Percentiles rank a stretch among this genome's conserved stretches.
Evolutionary conservation across 176 grass and related monocot species (phyloP).

Genomic region (Avena eriantha): DNA sequence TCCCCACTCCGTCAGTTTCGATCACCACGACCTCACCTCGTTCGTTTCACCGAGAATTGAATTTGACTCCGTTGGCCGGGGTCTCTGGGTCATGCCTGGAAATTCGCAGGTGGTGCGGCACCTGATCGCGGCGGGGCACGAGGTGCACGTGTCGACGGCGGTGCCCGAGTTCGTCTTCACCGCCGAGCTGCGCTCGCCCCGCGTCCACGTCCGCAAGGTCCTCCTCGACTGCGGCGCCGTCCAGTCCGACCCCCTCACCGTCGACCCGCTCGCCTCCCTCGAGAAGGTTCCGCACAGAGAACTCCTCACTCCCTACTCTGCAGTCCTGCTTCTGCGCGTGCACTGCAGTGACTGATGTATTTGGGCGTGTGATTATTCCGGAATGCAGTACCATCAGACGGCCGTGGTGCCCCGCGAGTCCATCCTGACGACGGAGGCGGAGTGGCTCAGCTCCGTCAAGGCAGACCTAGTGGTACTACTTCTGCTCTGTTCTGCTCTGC

Average conservation of each 20-base stretch:
- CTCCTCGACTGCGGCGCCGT: slow-evolving; percentile 94
- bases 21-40: not conserved
- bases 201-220: slow-evolving; percentile 82
- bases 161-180: slow-evolving; percentile 96
- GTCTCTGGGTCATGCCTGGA: not conserved
- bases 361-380: not conserved
- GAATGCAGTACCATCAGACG: slow-evolving; percentile 82
- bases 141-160: slow-evolving; percentile 92
- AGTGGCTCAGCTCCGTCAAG: slow-evolving; percentile 83
- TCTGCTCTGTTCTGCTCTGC: not conserved
- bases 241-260: slow-evolving; percentile 92
- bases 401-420: slow-evolving; percentile 85
- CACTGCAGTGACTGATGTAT: not conserved
- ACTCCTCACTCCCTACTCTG: not conserved
- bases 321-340: too few relatives aligned
- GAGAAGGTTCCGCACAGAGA: slow-evolving; percentile 54
- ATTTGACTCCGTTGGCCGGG: not conserved
- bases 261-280: slow-evolving; percentile 80
- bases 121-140: slow-evolving; percentile 76
- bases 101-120: slow-evolving; percentile 75
- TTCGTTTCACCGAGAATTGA: not conserved
- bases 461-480: slow-evolving; percentile 77
- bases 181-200: slow-evolving; percentile 76
- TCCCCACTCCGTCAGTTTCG: slow-evolving; percentile 2
- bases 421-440: slow-evolving; percentile 76